Percentiles rank a stretch among this genome's conserved stretches.
Evolutionary conservation across 2,329 filamentous ascomycete genomes (phyloP).

Genomic region (Penicillium paneum): DNA sequence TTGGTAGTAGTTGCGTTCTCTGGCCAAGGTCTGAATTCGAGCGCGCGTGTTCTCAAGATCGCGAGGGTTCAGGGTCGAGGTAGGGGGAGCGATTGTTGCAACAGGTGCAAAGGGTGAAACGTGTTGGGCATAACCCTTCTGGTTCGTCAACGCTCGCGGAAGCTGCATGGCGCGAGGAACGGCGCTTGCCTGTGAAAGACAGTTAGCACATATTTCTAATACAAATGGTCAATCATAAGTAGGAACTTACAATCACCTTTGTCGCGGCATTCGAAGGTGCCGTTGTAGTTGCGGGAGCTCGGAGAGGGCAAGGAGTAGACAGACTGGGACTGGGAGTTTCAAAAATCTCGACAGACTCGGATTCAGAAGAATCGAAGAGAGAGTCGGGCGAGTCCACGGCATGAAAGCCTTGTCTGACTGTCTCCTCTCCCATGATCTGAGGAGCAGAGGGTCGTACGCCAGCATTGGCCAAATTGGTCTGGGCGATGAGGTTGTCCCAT

Average conservation of each 20-base stretch:
- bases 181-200: neutral
- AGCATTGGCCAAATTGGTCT: neutral
- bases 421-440: neutral
- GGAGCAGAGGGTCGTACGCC: neutral
- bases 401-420: neutral
- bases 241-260: neutral
- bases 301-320: neutral
- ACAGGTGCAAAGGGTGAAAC: neutral
- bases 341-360: neutral
- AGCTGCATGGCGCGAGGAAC: neutral
- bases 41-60: neutral
- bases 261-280: neutral
- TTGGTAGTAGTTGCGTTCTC: slow-evolving; percentile 31
- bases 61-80: neutral
- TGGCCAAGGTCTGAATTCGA: slow-evolving; percentile 16
- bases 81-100: neutral
- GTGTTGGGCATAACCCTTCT: neutral
- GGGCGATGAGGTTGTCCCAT: neutral
- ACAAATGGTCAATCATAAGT: neutral
- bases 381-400: neutral
- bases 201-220: neutral
- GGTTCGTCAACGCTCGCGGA: neutral
- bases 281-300: neutral
- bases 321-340: neutral
- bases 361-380: neutral